Evolutionary conservation across 2,329 filamentous ascomycete species (phyloP), one percentile per base, ranked within the genome.

Genomic region (Colletotrichum eleusines): DNA sequence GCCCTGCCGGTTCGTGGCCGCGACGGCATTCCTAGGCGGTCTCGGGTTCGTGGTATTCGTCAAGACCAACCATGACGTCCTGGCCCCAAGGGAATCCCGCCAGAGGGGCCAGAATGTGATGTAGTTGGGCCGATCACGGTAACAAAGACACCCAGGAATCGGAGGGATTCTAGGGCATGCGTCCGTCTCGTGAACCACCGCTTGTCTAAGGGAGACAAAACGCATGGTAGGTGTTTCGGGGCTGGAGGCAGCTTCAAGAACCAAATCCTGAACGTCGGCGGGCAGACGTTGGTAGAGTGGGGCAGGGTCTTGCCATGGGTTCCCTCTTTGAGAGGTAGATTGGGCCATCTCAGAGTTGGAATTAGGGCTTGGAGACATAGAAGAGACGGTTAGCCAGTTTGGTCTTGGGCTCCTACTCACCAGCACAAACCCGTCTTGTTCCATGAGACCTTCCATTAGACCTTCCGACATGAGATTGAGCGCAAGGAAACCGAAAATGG

Each of bases 71-170:
- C 5, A 53, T 23, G 9, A 26, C 31, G 16, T 1, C 16, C 9
- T 9, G 44, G 6, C 2, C 20, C n/a, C 7, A 5, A 12, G 11
- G 14, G 11, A 28, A 14, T 35, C 51, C 14, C 50, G 63, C 0
- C 16, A 16, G 6, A 71, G 64, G 16, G 68, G 68, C 28, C 66
- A 59, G 28, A 71, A 63, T 14, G 50, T 71, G 33, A 71, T 54
- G 50, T 71, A 68, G 26, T 51, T 63, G 7, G 66, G 53, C 12
- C 46, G 40, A 3, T 5, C 11, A 11, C 2, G 26, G 3, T 33
- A 20, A n/a, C 57, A 67, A 1, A 40, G 14, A 31, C 63, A 71
- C 12, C 53, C 33, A 7, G 14, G 53, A 1, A 16, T 18, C 6
- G 18, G 31, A 14, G 20, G 46, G 5, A 18, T 18, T 33, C 33